These are phyloP conservation scores for Psilocybe subaeruginosa DNA, from an alignment of 768 basidiomycete genomes.

Conservation along the genomic window DNA sequence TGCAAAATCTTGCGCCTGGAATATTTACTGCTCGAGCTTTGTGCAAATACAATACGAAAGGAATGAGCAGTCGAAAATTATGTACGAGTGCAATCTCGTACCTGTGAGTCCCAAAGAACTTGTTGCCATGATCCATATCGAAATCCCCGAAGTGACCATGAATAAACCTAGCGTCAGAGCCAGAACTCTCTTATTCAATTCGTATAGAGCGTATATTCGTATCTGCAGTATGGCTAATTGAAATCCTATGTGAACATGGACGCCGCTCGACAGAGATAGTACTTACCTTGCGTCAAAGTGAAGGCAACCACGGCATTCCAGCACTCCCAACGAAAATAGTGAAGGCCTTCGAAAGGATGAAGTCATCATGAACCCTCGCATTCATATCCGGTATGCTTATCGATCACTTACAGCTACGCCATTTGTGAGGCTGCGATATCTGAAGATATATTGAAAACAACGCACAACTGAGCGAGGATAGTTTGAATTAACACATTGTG, in stretches of 20 bases:
- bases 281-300: background rate
- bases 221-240: background rate
- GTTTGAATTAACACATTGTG: background rate
- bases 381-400: background rate
- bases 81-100: background rate
- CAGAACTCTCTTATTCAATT: slow-evolving; percentile 1
- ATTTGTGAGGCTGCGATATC: background rate
- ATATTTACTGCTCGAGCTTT: background rate
- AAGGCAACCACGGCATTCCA: slow-evolving; percentile 2
- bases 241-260: background rate
- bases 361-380: background rate
- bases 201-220: slow-evolving; percentile 7
- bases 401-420: background rate
- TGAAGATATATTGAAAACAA: background rate
- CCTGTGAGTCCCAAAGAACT: background rate
- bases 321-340: slow-evolving; percentile 2
- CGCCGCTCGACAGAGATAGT: background rate
- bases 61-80: no score
- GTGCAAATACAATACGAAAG: background rate
- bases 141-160: background rate
- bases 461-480: background rate
- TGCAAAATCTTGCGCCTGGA: slow-evolving; percentile 1
- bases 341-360: background rate
- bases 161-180: background rate
- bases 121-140: slow-evolving; percentile 1